Base-by-base conservation (phyloP, 257 asterid genomes). In the Capsicum baccatum region DNA sequence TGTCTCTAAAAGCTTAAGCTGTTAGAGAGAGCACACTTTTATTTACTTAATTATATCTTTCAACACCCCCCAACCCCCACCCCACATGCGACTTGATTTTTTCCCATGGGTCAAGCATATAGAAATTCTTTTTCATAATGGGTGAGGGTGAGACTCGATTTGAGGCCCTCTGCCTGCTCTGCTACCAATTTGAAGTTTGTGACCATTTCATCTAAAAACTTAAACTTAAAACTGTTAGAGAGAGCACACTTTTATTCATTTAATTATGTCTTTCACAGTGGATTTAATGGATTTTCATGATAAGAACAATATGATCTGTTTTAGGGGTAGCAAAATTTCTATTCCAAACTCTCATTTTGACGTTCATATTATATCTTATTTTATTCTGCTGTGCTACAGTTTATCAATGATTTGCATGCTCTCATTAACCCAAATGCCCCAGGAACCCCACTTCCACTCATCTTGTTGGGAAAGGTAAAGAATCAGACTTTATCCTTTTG, bases 371-470 rank as follows among this genome's bases (percentile, higher is more conserved):
- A 21, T 21, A 0, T 12, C 60, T 50, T 26, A 74, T 50, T 21
- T 26, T 74, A 3, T 17, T 70, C 16, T 71, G 54, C 79, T 71
- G 57, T n/a, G 57, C 81, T 73, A 10, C 97, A 96, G 98, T 97
- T 97, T 81, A 50, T 97, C 92, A 97, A 97, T 90, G 98, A 94
- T 90, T 91, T 97, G 82, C 96, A 94, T 87, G 95, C 84, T 84
- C 98, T 97, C 85, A 85, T 97, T 81, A 95, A 94, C 88, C 98
- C 99, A 60, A 86, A 26, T 89, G 93, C 97, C 86, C 94, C 93
- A 26, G 98, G 97, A 86, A 97, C 98, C 83, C 99, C 98, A 79
- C 94, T 97, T 86, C 92, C 97, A 56, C 89, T 95, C 82, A 83
- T 92, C 88, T 89, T 94, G 88, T 86, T 97, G 92, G 98, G 97